Percentiles rank a stretch among this genome's conserved stretches.
Evolutionary conservation across 2,329 filamentous ascomycete genomes (phyloP).

Genomic region (Phyllosticta paracitricarpa): DNA sequence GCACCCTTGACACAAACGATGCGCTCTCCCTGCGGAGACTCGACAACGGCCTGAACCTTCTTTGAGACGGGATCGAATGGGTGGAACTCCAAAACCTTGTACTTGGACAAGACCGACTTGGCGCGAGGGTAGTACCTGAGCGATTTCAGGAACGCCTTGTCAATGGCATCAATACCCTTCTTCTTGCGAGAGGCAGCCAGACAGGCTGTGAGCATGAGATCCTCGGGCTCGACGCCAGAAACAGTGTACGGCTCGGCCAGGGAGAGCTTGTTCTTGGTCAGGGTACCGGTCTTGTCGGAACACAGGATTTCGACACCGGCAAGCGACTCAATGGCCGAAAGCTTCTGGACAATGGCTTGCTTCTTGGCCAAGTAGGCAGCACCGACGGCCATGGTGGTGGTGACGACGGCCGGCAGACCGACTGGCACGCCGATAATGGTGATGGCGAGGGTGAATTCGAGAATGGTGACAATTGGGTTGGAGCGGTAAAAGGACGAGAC

Average conservation of each 20-base stretch:
- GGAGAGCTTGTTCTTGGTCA: slow-evolving; percentile 91
- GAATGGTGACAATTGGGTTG: slow-evolving; percentile 67
- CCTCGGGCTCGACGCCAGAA: slow-evolving; percentile 70
- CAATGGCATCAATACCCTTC: slow-evolving; percentile 90
- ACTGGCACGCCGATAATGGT: slow-evolving; percentile 89
- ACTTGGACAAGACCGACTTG: slow-evolving; percentile 71
- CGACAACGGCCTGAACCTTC: slow-evolving; percentile 76
- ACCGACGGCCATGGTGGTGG: slow-evolving; percentile 90
- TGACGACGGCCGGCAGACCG: slow-evolving; percentile 86
- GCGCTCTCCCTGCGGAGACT: slow-evolving; percentile 72
- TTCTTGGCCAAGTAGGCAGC: slow-evolving; percentile 86
- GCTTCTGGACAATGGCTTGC: slow-evolving; percentile 87
- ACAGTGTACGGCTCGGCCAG: slow-evolving; percentile 78
- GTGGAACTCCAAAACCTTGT: slow-evolving; percentile 74
- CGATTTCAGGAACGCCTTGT: slow-evolving; percentile 87
- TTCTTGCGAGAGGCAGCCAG: slow-evolving; percentile 86
- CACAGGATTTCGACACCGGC: slow-evolving; percentile 90
- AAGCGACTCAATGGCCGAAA: slow-evolving; percentile 83
- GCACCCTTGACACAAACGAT: slow-evolving; percentile 89
- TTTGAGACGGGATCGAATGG: slow-evolving; percentile 91
- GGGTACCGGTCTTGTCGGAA: slow-evolving; percentile 87
- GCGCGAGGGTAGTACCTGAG: slow-evolving; percentile 73
- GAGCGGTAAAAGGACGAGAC: slow-evolving; percentile 80
- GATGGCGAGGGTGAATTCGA: slow-evolving; percentile 78
- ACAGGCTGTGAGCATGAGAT: slow-evolving; percentile 87